A percentile compares a stretch with the other conserved stretches of the same genome.
phyloP scores from a whole-genome alignment of 202 grass and related monocot species.

The Setaria italica region DNA sequence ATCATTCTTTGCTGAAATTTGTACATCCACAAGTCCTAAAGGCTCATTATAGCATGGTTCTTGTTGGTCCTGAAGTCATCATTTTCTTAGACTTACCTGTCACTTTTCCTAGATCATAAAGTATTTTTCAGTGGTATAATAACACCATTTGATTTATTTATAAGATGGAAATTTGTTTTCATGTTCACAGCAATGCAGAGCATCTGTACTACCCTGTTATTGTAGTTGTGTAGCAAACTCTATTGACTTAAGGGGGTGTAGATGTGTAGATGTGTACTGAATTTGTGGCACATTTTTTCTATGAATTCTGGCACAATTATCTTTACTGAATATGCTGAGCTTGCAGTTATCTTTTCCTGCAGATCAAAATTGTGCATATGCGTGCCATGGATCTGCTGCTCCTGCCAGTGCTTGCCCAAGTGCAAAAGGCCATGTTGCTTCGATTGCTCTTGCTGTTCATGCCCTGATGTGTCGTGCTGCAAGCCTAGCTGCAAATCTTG shows the following conservation, averaged over 20 bases:
- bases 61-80: not conserved
- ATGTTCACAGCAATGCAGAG: not conserved
- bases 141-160: not conserved
- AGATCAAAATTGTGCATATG: constrained; percentile 77
- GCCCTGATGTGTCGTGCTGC: constrained; percentile 36
- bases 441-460: constrained; percentile 51
- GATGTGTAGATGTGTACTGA: not conserved
- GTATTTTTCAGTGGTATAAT: not conserved
- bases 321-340: not conserved
- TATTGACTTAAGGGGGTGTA: not conserved
- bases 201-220: not conserved
- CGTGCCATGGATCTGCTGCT: constrained; percentile 77
- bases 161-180: not conserved
- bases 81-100: not conserved
- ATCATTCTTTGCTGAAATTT: not conserved
- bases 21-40: not conserved
- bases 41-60: not conserved
- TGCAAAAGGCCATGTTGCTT: constrained; percentile 47
- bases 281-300: not conserved
- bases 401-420: constrained; percentile 51
- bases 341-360: not conserved
- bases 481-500: constrained; percentile 33
- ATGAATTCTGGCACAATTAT: not conserved
- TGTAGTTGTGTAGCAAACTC: not conserved
- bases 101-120: not conserved